Conservation (phyloP, 202 grass and related monocot genomes). For the Tripidium arundinaceum region DNA sequence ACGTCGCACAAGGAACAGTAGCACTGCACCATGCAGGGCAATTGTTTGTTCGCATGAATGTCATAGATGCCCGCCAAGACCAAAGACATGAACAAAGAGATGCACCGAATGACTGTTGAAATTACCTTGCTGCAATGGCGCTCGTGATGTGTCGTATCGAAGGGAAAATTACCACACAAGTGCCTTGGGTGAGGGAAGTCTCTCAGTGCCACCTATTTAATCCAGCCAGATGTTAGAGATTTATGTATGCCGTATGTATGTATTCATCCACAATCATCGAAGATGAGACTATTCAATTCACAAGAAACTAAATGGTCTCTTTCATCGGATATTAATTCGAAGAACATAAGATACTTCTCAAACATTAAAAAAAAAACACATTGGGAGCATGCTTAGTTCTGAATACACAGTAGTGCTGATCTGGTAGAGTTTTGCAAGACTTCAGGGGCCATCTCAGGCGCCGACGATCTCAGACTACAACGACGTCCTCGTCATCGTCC, state of each 20-base stretch:
- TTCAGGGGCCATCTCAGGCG: neutral
- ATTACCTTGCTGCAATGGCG: conserved; percentile 42
- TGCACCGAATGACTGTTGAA: neutral
- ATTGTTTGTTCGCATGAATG: neutral
- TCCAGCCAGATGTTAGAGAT: neutral
- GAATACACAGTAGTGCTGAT: conserved; percentile 1
- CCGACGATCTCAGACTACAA: conserved; percentile 17
- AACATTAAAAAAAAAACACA: neutral
- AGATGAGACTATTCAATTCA: neutral
- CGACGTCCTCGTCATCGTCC: conserved; percentile 9
- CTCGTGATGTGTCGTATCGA: conserved; percentile 38
- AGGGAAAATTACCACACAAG: conserved; percentile 52
- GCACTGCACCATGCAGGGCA: conserved; percentile 46
- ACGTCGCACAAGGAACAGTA: conserved; percentile 50
- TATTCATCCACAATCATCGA: neutral
- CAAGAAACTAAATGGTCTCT: neutral
- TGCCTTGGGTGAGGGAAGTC: conserved; percentile 61
- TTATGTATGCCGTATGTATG: neutral
- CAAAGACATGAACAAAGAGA: neutral
- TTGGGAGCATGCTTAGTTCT: neutral
- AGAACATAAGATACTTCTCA: neutral
- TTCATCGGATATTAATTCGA: neutral
- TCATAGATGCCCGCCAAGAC: neutral
- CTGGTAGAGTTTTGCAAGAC: neutral
- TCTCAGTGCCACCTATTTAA: conserved; percentile 51